Evolutionary conservation across 2,329 filamentous ascomycete species (phyloP).

Genomic region (Scolecobasidium constrictum): DNA sequence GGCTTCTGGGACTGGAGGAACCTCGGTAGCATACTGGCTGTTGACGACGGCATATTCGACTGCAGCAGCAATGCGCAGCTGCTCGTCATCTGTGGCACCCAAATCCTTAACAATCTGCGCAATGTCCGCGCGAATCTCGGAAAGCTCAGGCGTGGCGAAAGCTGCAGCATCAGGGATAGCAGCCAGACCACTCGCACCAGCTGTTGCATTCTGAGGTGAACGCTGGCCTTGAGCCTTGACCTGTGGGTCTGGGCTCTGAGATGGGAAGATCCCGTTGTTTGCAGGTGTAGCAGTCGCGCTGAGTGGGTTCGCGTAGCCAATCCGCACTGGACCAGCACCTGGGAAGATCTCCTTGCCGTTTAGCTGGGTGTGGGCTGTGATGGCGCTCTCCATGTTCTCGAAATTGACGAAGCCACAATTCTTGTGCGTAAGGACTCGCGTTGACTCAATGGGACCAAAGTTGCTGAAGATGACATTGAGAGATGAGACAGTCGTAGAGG

Average conservation of each 20-base stretch:
- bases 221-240: conserved; percentile 22
- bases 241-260: conserved; percentile 82
- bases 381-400: conserved; percentile 79
- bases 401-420: conserved; percentile 99
- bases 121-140: conserved; percentile 74
- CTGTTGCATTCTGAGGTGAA: conserved; percentile 27
- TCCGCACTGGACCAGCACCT: conserved; percentile 84
- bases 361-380: conserved; percentile 75
- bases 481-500: conserved; percentile 91
- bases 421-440: conserved; percentile 91
- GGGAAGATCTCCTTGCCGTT: conserved; percentile 99
- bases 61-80: conserved; percentile 56
- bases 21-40: conserved; percentile 64
- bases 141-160: conserved; percentile 59
- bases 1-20: conserved; percentile 80
- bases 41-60: conserved; percentile 70
- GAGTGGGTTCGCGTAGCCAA: conserved; percentile 94
- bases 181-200: conserved; percentile 33
- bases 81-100: conserved; percentile 72
- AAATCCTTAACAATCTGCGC: conserved; percentile 79
- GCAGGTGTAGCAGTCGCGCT: conserved; percentile 82
- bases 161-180: conserved; percentile 28
- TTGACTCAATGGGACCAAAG: conserved; percentile 86
- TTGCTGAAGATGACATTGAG: conserved; percentile 88
- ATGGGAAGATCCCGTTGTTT: conserved; percentile 76